Conservation (phyloP, 1,284 basidiomycete genomes). For the Ganoderma resinaceum region DNA sequence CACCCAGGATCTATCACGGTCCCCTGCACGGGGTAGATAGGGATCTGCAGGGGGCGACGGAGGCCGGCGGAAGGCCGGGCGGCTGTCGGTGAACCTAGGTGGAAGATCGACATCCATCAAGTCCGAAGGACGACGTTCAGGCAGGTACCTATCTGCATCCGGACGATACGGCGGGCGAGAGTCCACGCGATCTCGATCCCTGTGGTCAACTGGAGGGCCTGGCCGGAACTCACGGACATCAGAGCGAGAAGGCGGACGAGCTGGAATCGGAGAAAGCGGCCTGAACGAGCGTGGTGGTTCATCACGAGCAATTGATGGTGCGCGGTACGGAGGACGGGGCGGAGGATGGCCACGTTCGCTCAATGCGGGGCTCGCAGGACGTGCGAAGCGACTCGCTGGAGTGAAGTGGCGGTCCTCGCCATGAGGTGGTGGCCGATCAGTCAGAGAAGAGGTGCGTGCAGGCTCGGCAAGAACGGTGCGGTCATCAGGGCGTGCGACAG, state of each 20-base stretch:
- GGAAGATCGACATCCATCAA: conserved; percentile 37
- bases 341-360: conserved; percentile 29
- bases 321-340: conserved; percentile 30
- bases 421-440: conserved; percentile 19
- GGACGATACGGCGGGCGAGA: conserved; percentile 28
- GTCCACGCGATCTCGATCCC: conserved; percentile 27
- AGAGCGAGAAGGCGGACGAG: conserved; percentile 33
- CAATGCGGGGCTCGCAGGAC: conserved; percentile 25
- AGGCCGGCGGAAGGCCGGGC: conserved; percentile 34
- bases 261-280: conserved; percentile 28
- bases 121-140: conserved; percentile 32
- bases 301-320: conserved; percentile 38
- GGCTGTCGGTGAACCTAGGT: conserved; percentile 29
- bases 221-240: conserved; percentile 33
- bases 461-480: conserved; percentile 33
- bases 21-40: conserved; percentile 27
- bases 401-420: conserved; percentile 35
- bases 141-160: conserved; percentile 33
- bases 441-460: conserved; percentile 25
- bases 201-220: conserved; percentile 22
- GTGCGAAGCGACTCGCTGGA: conserved; percentile 31
- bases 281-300: conserved; percentile 35
- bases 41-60: conserved; percentile 32
- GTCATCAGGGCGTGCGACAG: conserved; percentile 29
- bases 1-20: conserved; percentile 33